These are phyloP conservation scores for Cubamyces sp. DNA, from an alignment of 768 basidiomycete species.

Conservation along the genomic window DNA sequence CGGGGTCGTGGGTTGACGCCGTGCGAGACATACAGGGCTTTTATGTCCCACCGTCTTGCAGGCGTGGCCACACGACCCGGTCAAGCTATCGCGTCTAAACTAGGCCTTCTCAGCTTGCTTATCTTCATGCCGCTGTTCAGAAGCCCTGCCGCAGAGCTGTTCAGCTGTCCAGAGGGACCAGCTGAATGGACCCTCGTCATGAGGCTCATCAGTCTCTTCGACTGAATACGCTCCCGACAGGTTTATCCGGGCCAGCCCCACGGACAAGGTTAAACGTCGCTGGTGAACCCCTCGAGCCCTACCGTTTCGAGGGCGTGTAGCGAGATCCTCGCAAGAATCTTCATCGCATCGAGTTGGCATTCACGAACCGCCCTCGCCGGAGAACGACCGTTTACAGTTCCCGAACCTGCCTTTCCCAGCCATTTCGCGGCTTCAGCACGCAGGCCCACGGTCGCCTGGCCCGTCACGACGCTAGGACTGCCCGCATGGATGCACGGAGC, in stretches of 20 bases:
- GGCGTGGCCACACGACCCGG: conserved; percentile 20
- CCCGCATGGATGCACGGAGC: background rate
- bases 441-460: conserved; percentile 2
- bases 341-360: conserved; percentile 20
- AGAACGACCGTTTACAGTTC: conserved; percentile 4
- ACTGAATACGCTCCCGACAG: conserved; percentile 20
- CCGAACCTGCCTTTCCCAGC: conserved; percentile 14
- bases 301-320: conserved; percentile 18
- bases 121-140: conserved; percentile 10
- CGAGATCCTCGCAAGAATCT: conserved; percentile 34
- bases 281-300: conserved; percentile 20
- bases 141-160: background rate
- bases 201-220: conserved; percentile 8
- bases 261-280: conserved; percentile 33
- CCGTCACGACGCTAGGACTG: conserved; percentile 8
- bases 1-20: conserved; percentile 19
- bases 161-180: conserved; percentile 7
- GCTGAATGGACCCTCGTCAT: conserved; percentile 22
- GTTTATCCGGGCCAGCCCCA: conserved; percentile 32
- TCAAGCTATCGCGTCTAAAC: conserved; percentile 12
- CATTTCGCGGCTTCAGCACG: conserved; percentile 9
- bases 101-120: conserved; percentile 7
- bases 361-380: conserved; percentile 8
- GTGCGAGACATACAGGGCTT: conserved; percentile 25
- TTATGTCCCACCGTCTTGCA: conserved; percentile 31